Base-by-base conservation (phyloP, 345 rosid genomes). In the Pistacia vera region DNA sequence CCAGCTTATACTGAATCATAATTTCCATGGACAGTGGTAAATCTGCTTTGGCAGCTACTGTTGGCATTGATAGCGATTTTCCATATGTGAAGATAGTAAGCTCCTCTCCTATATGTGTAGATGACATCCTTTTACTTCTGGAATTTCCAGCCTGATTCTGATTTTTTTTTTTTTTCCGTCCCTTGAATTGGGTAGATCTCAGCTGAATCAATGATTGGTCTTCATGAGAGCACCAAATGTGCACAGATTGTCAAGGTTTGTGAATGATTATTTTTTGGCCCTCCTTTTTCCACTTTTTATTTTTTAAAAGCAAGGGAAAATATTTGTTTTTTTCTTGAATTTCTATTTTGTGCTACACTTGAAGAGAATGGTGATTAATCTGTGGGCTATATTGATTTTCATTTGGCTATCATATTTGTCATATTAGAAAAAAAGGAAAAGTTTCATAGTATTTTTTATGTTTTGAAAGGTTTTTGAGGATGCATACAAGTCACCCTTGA, bases 11-110 rank as follows among this genome's bases (percentile, higher is more conserved):
- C 74, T 79, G 61, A 63, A 71, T 59, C 75, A 48, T 65, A 41
- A 67, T 72, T 44, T 49, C 71, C 69, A 75, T 79, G 82, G 65
- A 69, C 91, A 94, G 99, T 87, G 99, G 99, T 80, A 97, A 97
- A 89, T 87, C 98, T 78, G 98, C 99, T 11, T 46, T 97, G 84
- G 98, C 98, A 59, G 98, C 98, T 57, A 97, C 98, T 58, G 90
- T 88, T 80, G 99, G 99, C 72, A 91, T 92, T 65, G 93, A 90
- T 77, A 97, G 98, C 81, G 97, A 94, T 82, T 94, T 94, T 74
- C 98, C 99, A 46, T 97, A 91, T 81, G 99, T 97, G 72, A 94
- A 97, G 91, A 94, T 94, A 68, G 98, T 97, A 88, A 87, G 98
- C 72, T 79, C 76, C 68, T 66, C 12, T 28, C 59, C 72, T 60